A percentile compares a stretch with the other conserved stretches of the same genome.
Conservation (phyloP, 805 yeast genomes). For the Pichia eremophila region DNA sequence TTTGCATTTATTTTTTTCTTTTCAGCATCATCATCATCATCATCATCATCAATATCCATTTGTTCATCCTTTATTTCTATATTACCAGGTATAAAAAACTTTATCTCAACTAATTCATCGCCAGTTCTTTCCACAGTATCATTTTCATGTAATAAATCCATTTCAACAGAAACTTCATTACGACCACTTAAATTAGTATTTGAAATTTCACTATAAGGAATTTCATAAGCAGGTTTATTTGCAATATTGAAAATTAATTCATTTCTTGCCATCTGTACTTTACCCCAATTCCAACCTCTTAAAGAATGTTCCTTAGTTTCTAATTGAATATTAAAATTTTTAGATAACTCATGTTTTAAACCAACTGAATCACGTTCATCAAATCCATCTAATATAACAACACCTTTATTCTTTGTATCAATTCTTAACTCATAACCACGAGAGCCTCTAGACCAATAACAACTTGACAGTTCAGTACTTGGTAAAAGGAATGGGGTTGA, state of each 20-base stretch:
- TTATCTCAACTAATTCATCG: slow-evolving; percentile 91
- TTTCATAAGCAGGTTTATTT: slow-evolving; percentile 84
- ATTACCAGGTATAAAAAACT: slow-evolving; percentile 88
- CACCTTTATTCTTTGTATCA: slow-evolving; percentile 83
- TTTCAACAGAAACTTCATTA: slow-evolving; percentile 87
- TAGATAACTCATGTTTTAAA: slow-evolving; percentile 73
- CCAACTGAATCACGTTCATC: slow-evolving; percentile 73
- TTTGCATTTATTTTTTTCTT: slow-evolving; percentile 25
- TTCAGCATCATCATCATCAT: slow-evolving; percentile 36
- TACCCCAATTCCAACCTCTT: slow-evolving; percentile 99
- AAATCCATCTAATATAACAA: slow-evolving; percentile 84
- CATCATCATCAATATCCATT: slow-evolving; percentile 24
- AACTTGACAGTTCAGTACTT: slow-evolving; percentile 70
- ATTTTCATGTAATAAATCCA: slow-evolving; percentile 39
- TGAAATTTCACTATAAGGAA: slow-evolving; percentile 71
- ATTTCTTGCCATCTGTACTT: slow-evolving; percentile 81
- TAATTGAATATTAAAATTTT: slow-evolving; percentile 60
- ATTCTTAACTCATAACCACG: slow-evolving; percentile 85
- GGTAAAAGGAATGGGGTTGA: slow-evolving; percentile 80
- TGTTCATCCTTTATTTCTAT: slow-evolving; percentile 40
- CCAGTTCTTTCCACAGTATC: slow-evolving; percentile 62
- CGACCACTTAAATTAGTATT: slow-evolving; percentile 88
- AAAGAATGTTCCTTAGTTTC: slow-evolving; percentile 86
- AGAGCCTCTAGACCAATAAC: slow-evolving; percentile 88
- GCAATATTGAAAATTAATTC: slow-evolving; percentile 81